phyloP scores from a whole-genome alignment of 371 early-diverging fungal species.

The Mucor piriformis region DNA sequence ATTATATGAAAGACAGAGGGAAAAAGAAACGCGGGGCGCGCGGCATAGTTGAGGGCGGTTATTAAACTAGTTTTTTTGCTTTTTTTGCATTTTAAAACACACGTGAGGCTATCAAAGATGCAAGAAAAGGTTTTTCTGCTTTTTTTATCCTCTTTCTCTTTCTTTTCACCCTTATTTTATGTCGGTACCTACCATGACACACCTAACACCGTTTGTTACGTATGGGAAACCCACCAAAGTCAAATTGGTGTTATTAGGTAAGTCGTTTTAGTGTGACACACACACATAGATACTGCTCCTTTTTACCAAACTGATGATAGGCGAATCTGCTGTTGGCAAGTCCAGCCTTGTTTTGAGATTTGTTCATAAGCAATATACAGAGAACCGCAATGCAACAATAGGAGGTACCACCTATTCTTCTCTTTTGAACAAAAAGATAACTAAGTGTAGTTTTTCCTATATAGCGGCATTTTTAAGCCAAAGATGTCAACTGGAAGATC shows the following conservation, averaged over 20 bases:
- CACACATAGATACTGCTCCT: not conserved
- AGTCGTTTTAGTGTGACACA: not conserved
- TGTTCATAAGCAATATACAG: constrained; percentile 89
- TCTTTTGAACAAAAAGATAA: no score
- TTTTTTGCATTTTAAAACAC: not conserved
- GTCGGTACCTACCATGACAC: constrained; percentile 28
- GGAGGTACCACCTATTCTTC: constrained; percentile 73
- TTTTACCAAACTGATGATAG: no score
- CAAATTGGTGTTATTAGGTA: constrained; percentile 77
- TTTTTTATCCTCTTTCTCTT: constrained; percentile 1
- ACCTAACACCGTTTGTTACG: constrained; percentile 13
- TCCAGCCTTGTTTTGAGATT: constrained; percentile 82
- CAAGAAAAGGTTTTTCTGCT: not conserved
- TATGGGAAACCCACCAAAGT: constrained; percentile 27
- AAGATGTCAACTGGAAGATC: constrained; percentile 76
- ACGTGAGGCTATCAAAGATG: not conserved
- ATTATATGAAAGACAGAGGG: not conserved
- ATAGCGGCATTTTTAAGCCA: constrained; percentile 83
- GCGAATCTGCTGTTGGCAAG: constrained; percentile 87
- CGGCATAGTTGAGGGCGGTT: not conserved
- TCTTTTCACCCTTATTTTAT: constrained; percentile 5
- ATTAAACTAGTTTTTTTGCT: not conserved
- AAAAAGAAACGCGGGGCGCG: not conserved
- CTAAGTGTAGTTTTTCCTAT: no score
- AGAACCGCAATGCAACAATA: constrained; percentile 95